Evolutionary conservation across 2,329 filamentous ascomycete species (phyloP).

Genomic region (Chaetothyriales sp.): DNA sequence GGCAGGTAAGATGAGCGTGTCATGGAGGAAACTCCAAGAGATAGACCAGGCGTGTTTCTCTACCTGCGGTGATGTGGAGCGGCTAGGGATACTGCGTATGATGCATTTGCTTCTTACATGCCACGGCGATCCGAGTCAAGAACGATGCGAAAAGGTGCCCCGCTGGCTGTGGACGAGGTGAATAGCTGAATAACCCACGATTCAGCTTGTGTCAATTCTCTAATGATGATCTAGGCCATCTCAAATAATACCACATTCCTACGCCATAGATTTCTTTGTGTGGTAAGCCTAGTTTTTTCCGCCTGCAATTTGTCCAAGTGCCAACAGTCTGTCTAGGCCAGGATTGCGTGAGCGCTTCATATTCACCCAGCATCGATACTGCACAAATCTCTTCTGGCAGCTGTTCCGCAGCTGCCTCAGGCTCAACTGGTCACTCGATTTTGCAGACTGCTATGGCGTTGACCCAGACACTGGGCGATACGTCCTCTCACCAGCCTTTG

Average conservation of each 20-base stretch:
- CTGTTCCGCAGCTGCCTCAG: constrained; percentile 3
- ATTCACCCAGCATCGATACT: constrained; percentile 5
- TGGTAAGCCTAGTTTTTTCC: not conserved
- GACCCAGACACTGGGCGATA: constrained; percentile 15
- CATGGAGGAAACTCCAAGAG: constrained; percentile 4
- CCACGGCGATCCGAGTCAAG: constrained; percentile 2
- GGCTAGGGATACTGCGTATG: constrained; percentile 3
- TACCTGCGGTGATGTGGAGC: not conserved
- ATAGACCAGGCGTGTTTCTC: constrained; percentile 6
- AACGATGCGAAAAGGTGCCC: constrained; percentile 1
- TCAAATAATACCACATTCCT: not conserved
- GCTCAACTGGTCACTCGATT: constrained; percentile 3
- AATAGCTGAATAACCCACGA: not conserved
- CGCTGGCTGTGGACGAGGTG: not conserved
- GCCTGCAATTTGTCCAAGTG: not conserved
- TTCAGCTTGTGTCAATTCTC: not conserved
- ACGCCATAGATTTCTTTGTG: constrained; percentile 6
- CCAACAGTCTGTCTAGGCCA: not conserved
- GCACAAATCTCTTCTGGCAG: constrained; percentile 6
- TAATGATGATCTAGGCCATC: not conserved
- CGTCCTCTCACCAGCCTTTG: constrained; percentile 14
- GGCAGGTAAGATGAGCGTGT: constrained; percentile 3
- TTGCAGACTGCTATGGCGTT: constrained; percentile 8
- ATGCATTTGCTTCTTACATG: constrained; percentile 2
- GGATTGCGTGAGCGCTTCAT: constrained; percentile 3